These are phyloP conservation scores for Russula lepida DNA, from an alignment of 768 basidiomycete genomes.

Conservation along the genomic window DNA sequence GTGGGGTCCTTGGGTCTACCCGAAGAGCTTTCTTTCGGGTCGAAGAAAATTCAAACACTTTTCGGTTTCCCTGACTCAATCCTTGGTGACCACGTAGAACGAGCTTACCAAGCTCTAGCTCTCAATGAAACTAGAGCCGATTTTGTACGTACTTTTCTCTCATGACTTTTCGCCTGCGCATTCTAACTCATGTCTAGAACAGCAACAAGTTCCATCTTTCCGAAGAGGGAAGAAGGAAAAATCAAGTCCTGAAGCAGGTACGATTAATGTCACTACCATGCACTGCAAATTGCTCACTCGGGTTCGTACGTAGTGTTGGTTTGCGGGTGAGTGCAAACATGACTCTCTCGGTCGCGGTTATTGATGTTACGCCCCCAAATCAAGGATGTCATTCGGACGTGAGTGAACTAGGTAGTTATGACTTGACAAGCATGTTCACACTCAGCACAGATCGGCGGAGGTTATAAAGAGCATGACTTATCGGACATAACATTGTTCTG, in stretches of 20 bases:
- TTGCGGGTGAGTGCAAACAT: constrained; percentile 41
- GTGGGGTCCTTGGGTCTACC: constrained; percentile 68
- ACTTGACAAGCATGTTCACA: constrained; percentile 12
- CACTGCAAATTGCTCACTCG: background rate
- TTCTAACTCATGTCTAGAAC: constrained; percentile 31
- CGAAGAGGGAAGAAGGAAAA: constrained; percentile 40
- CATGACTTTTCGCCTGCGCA: background rate
- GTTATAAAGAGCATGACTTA: constrained; percentile 58
- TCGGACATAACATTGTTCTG: constrained; percentile 55
- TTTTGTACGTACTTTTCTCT: constrained; percentile 40
- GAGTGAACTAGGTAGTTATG: constrained; percentile 21
- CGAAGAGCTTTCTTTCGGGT: constrained; percentile 46
- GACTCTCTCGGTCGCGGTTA: background rate
- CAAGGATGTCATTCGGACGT: constrained; percentile 30
- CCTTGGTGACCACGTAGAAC: constrained; percentile 55
- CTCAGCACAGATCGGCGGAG: constrained; percentile 52
- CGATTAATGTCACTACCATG: constrained; percentile 10
- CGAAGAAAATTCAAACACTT: constrained; percentile 38
- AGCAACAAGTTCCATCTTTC: constrained; percentile 59
- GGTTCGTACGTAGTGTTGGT: constrained; percentile 51
- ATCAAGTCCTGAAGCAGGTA: constrained; percentile 57
- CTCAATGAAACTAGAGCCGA: constrained; percentile 58
- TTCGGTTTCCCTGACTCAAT: constrained; percentile 58
- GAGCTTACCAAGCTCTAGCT: constrained; percentile 63
- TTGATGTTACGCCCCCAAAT: background rate